These are phyloP conservation scores for Xylaria arbuscula DNA, from an alignment of 2,329 filamentous ascomycete species.

Conservation along the genomic window DNA sequence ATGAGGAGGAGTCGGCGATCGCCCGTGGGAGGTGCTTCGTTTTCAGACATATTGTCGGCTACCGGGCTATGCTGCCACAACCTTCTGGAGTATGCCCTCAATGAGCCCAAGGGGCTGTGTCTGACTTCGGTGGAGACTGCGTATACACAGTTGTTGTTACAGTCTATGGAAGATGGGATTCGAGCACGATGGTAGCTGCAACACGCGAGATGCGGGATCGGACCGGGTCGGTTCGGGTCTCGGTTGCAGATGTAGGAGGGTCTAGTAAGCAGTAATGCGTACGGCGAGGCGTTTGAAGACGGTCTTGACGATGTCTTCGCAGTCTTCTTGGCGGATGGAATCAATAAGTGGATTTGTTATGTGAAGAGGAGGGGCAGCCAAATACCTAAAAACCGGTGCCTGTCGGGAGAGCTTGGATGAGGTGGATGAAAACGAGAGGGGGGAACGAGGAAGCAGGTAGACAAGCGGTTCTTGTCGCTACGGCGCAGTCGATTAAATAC, in stretches of 20 bases:
- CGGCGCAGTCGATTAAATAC: neutral
- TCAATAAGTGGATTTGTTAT: constrained; percentile 2
- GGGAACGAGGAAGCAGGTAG: no score
- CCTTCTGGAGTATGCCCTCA: constrained; percentile 10
- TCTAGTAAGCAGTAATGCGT: neutral
- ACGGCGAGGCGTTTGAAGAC: neutral
- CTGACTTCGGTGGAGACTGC: constrained; percentile 1
- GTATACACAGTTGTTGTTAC: no score
- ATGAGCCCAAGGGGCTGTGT: constrained; percentile 3
- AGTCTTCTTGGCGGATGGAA: neutral
- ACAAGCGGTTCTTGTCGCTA: no score
- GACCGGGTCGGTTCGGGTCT: neutral
- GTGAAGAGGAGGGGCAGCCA: constrained; percentile 1
- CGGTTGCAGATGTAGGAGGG: neutral
- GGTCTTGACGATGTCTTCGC: neutral
- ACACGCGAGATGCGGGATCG: neutral
- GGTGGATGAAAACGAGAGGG: neutral
- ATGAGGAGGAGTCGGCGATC: constrained; percentile 76
- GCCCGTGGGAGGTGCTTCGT: constrained; percentile 40
- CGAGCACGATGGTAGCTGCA: neutral
- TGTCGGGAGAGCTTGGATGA: neutral
- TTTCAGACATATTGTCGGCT: constrained; percentile 42
- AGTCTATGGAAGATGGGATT: neutral
- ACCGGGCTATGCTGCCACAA: neutral
- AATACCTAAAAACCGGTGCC: neutral